Evolutionary conservation across 2,329 filamentous ascomycete species (phyloP).

Genomic region (Fusarium sp.): DNA sequence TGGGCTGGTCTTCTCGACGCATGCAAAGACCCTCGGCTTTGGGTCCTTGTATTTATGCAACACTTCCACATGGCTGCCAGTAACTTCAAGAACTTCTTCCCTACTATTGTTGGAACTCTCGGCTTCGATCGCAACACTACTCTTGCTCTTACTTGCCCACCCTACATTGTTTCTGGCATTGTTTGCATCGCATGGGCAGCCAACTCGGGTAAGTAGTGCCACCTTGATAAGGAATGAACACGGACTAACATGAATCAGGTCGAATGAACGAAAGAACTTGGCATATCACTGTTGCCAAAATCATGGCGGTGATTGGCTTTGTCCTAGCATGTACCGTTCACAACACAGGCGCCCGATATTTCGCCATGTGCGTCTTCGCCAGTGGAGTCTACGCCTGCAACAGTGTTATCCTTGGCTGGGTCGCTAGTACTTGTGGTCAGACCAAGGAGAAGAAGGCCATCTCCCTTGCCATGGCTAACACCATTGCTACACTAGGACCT

Average conservation of each 20-base stretch:
- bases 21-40: slow-evolving; percentile 48
- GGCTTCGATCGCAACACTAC: slow-evolving; percentile 61
- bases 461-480: slow-evolving; percentile 50
- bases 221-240: fast-evolving
- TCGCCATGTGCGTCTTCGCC: slow-evolving; percentile 54
- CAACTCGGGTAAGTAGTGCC: slow-evolving; percentile 4
- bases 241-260: slow-evolving; percentile 32
- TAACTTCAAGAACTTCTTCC: slow-evolving; percentile 49
- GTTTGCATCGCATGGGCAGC: slow-evolving; percentile 38
- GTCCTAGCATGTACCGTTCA: slow-evolving; percentile 42
- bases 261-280: slow-evolving; percentile 57
- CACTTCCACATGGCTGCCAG: slow-evolving; percentile 39
- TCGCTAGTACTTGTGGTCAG: slow-evolving; percentile 55
- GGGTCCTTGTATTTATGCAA: slow-evolving; percentile 40
- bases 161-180: slow-evolving; percentile 58
- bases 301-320: slow-evolving; percentile 50
- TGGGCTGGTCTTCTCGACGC: slow-evolving; percentile 59
- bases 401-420: slow-evolving; percentile 59
- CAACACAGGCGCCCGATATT: slow-evolving; percentile 32
- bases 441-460: slow-evolving; percentile 61
- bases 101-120: slow-evolving; percentile 58
- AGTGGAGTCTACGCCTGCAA: slow-evolving; percentile 56
- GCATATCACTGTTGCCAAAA: slow-evolving; percentile 58
- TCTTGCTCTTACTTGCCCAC: slow-evolving; percentile 62
- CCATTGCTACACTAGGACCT: slow-evolving; percentile 32